These are phyloP conservation scores for Penicillium polonicum DNA, from an alignment of 2,329 filamentous ascomycete species.

Conservation along the genomic window DNA sequence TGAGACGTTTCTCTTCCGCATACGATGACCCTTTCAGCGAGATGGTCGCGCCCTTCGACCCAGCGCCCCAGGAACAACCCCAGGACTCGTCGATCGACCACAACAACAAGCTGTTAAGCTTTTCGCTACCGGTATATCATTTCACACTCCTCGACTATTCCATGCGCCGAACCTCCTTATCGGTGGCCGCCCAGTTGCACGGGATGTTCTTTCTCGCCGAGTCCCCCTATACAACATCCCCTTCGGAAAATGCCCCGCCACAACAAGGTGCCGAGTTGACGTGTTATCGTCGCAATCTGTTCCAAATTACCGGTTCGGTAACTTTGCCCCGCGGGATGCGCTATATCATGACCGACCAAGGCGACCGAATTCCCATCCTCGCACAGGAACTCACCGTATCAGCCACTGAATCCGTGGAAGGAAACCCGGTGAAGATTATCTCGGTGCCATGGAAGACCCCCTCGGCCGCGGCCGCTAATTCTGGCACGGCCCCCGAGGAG, in stretches of 20 bases:
- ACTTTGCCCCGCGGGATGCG: conserved; percentile 75
- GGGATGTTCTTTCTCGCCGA: conserved; percentile 70
- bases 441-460: conserved; percentile 98
- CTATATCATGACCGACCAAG: conserved; percentile 78
- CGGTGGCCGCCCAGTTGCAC: conserved; percentile 61
- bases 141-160: conserved; percentile 62
- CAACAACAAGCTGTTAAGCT: conserved; percentile 71
- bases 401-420: conserved; percentile 91
- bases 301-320: conserved; percentile 90
- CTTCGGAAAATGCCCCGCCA: conserved; percentile 58
- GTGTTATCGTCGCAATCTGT: conserved; percentile 92
- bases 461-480: conserved; percentile 57
- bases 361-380: conserved; percentile 77
- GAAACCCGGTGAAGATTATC: conserved; percentile 87
- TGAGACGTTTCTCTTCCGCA: conserved; percentile 53
- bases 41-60: conserved; percentile 46
- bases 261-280: conserved; percentile 66
- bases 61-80: conserved; percentile 46
- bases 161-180: conserved; percentile 55
- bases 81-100: conserved; percentile 61
- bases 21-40: conserved; percentile 55
- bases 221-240: conserved; percentile 60
- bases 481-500: conserved; percentile 50
- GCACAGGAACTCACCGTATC: conserved; percentile 85
- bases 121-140: conserved; percentile 63